Evolutionary conservation across 768 basidiomycete genomes (phyloP).

Genomic region (Xerocomellus intermedius): DNA sequence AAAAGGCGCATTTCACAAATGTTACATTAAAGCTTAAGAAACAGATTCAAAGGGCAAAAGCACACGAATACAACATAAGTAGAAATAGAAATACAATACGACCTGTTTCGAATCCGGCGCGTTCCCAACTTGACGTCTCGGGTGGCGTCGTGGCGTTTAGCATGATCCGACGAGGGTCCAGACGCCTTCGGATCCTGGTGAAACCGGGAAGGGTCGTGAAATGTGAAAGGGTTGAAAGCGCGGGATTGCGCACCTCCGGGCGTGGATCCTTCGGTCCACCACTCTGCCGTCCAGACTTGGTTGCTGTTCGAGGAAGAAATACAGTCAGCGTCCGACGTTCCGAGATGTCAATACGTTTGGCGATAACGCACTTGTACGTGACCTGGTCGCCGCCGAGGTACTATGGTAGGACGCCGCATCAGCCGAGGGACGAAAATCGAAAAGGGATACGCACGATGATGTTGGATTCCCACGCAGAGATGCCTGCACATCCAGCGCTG

Average conservation of each 20-base stretch:
- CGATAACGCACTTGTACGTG: slow-evolving; percentile 37
- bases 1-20: too few relatives aligned
- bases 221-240: neutral
- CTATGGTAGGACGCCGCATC: slow-evolving; percentile 26
- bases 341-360: neutral
- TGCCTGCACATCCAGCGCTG: slow-evolving; percentile 38
- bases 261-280: slow-evolving; percentile 12
- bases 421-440: neutral
- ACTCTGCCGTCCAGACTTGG: slow-evolving; percentile 13
- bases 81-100: too few relatives aligned
- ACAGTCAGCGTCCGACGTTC: neutral
- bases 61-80: too few relatives aligned
- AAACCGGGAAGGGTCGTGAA: neutral
- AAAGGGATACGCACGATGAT: slow-evolving; percentile 35
- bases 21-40: too few relatives aligned
- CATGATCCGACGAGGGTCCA: slow-evolving; percentile 19
- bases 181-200: slow-evolving; percentile 3
- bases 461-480: slow-evolving; percentile 40
- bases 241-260: slow-evolving; percentile 4
- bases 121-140: too few relatives aligned
- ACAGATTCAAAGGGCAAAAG: too few relatives aligned
- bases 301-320: neutral
- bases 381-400: slow-evolving; percentile 44
- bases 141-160: neutral
- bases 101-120: too few relatives aligned